Conservation (phyloP, 768 basidiomycete species). For the Lactarius hengduanensis region DNA sequence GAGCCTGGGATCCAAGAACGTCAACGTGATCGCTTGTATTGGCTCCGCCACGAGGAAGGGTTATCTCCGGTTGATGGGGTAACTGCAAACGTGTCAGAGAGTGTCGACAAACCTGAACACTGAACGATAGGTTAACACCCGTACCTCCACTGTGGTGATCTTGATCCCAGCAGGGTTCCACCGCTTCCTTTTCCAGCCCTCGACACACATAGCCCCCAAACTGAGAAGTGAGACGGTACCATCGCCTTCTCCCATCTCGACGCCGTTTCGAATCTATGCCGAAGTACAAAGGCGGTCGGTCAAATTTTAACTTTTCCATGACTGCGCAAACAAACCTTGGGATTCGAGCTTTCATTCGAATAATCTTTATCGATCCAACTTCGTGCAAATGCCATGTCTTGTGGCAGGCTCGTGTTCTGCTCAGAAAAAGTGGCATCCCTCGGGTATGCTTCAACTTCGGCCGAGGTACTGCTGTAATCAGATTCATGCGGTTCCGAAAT, state of each 20-base stretch:
- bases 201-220: slow-evolving; percentile 94
- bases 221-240: slow-evolving; percentile 87
- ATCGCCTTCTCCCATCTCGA: slow-evolving; percentile 93
- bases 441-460: slow-evolving; percentile 43
- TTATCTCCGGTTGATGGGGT: slow-evolving; percentile 71
- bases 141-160: slow-evolving; percentile 83
- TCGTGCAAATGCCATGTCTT: slow-evolving; percentile 55
- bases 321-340: slow-evolving; percentile 45
- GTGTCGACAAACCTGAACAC: not conserved
- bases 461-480: slow-evolving; percentile 55
- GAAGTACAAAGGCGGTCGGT: not conserved
- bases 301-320: no score
- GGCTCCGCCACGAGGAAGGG: slow-evolving; percentile 84
- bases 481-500: slow-evolving; percentile 66
- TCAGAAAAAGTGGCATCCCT: slow-evolving; percentile 45
- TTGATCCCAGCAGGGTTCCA: slow-evolving; percentile 95
- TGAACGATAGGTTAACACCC: slow-evolving; percentile 21
- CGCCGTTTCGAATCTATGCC: slow-evolving; percentile 68
- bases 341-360: slow-evolving; percentile 57
- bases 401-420: slow-evolving; percentile 41
- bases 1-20: slow-evolving; percentile 60
- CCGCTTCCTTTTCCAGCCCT: slow-evolving; percentile 84
- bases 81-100: slow-evolving; percentile 46
- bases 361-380: slow-evolving; percentile 88
- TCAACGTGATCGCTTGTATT: slow-evolving; percentile 90